Conservation (phyloP, 257 asterid species). For the Lithospermum erythrorhizon region DNA sequence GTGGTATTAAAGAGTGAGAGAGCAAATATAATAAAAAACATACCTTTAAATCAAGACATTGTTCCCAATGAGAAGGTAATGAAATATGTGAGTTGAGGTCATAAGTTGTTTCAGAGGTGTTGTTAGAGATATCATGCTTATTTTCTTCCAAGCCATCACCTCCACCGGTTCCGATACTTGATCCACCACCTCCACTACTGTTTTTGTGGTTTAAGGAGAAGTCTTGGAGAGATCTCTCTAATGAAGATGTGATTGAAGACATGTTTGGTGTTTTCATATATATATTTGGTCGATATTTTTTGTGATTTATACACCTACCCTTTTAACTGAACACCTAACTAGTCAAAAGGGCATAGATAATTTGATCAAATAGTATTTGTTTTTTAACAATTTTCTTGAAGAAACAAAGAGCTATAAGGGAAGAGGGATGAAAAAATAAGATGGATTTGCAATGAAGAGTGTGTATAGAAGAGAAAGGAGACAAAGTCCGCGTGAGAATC, state of each 20-base stretch:
- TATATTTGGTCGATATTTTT: neutral
- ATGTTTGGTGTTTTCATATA: conserved; percentile 56
- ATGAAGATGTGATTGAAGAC: conserved; percentile 53
- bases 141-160: neutral
- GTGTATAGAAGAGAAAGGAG: neutral
- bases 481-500: conserved; percentile 17
- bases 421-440: neutral
- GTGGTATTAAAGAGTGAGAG: neutral
- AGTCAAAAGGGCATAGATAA: neutral
- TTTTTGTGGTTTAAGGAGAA: conserved; percentile 38
- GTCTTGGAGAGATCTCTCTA: conserved; percentile 71
- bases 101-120: conserved; percentile 15
- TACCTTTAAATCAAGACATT: conserved; percentile 92
- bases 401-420: neutral
- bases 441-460: neutral
- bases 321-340: neutral
- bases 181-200: neutral
- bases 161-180: neutral
- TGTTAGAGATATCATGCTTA: neutral
- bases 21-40: neutral
- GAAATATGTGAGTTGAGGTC: conserved; percentile 68
- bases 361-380: neutral
- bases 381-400: neutral
- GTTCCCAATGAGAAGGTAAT: conserved; percentile 86
- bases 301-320: neutral